Base-by-base conservation (phyloP, 1,284 basidiomycete species). In the Microbotryomycetes sp. region DNA sequence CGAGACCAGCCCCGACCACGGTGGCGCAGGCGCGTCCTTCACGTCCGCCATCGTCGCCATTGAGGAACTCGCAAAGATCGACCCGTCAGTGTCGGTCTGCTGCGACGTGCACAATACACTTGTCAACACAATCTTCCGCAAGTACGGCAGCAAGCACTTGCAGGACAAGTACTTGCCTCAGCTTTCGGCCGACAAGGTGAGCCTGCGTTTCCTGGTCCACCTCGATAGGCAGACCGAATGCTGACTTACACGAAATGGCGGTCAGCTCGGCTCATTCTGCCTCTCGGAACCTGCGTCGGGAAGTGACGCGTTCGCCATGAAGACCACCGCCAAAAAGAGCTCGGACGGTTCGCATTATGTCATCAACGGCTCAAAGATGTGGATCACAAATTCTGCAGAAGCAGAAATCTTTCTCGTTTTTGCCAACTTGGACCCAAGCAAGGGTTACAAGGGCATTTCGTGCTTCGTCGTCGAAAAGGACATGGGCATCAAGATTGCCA, bases 61-160 rank as follows among this genome's bases (percentile, higher is more conserved):
- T 60, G 94, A 98, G 71, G 96, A 98, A 75, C 85, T 98, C 16
- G 93, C 96, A 54, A 93, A 91, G 73, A 81, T 97, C 50, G 94
- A 98, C 76, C 90, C 94, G 0, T 92, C 91, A 1, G 94, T 99
- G 21, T 96, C 92, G 7, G 94, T 98, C 45, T 78, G 97, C 73
- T 93, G 91, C 71, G 94, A 99, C 74, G 94, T 99, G 5, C 94
- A 99, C 82, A 98, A 98, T 76, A 97, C 92, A 4, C 85, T 97
- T 54, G 75, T 97, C 71, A 96, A 97, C 79, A 97, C 94, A 29
- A 87, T 98, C 68, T 78, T 98, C 70, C 84, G 93, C 65, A 86
- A 86, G 71, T 89, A 97, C 74, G 94, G 85, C 4, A 87, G 82
- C 28, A 82, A 88, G 69, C 86, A 86, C 68, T 86, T 97, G 72